Conservation (phyloP, 2,329 filamentous ascomycete genomes). For the Fusarium begoniae region DNA sequence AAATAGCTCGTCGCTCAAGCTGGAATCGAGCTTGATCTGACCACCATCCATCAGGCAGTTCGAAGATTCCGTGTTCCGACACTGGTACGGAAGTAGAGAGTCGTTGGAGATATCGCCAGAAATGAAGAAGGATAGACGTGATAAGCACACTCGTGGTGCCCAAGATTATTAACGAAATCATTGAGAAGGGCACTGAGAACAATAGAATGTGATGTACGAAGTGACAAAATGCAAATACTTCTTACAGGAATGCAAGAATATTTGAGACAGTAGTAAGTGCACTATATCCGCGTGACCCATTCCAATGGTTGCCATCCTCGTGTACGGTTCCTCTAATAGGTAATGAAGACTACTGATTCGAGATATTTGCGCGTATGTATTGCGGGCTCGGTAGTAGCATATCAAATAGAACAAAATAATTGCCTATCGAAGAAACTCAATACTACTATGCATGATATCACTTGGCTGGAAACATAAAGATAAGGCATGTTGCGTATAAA, state of each 20-base stretch:
- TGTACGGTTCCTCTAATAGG: not conserved
- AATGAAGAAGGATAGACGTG: not conserved
- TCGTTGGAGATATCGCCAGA: not conserved
- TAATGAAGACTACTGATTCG: fast-evolving
- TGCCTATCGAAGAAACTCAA: not conserved
- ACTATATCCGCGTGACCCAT: fast-evolving
- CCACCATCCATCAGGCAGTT: not conserved
- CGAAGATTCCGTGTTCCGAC: fast-evolving
- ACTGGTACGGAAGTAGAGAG: fast-evolving
- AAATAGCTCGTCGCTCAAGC: not conserved
- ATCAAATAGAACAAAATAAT: not conserved
- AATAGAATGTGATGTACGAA: fast-evolving
- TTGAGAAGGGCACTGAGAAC: fast-evolving
- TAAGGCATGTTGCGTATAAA: not conserved
- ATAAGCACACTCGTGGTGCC: not conserved
- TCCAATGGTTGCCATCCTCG: fast-evolving
- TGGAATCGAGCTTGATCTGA: not conserved
- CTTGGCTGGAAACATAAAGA: not conserved
- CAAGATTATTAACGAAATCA: fast-evolving
- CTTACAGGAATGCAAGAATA: fast-evolving
- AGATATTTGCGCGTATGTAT: fast-evolving
- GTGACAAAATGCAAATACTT: fast-evolving
- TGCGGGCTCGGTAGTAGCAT: fast-evolving
- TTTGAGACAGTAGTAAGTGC: fast-evolving
- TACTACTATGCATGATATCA: too few species aligned